Conservation (phyloP, 2,329 filamentous ascomycete species). For the Hymenoscyphus repandus region DNA sequence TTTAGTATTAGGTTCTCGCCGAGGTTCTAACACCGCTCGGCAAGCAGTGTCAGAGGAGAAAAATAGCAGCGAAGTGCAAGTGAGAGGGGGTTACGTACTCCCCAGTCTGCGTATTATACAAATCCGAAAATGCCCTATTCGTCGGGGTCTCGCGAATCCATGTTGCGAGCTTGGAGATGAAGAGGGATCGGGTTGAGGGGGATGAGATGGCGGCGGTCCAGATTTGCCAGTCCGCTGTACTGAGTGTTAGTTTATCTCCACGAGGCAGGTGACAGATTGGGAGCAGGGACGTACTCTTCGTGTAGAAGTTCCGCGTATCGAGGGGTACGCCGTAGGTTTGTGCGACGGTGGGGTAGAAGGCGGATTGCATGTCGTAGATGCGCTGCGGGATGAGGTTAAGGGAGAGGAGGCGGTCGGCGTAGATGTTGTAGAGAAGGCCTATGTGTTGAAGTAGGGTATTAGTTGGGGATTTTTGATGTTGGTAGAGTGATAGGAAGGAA, state of each 20-base stretch:
- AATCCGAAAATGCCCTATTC: conserved; percentile 68
- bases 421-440: conserved; percentile 70
- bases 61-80: not conserved
- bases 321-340: conserved; percentile 76
- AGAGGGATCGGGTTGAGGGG: conserved; percentile 53
- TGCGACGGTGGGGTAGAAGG: conserved; percentile 68
- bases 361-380: conserved; percentile 72
- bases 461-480: too few relatives aligned
- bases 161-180: conserved; percentile 62
- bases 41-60: too few relatives aligned
- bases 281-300: conserved; percentile 50
- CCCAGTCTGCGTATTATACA: conserved; percentile 68
- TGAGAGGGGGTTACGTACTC: conserved; percentile 44
- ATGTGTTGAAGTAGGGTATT: not conserved
- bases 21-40: not conserved
- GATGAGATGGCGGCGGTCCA: conserved; percentile 74
- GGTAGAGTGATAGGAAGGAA: not conserved
- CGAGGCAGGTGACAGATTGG: not conserved
- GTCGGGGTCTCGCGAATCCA: conserved; percentile 74
- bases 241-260: not conserved
- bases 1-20: not conserved
- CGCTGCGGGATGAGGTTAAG: conserved; percentile 70
- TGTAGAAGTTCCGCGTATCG: conserved; percentile 74
- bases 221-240: conserved; percentile 67
- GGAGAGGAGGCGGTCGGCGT: conserved; percentile 70